Evolutionary conservation across 2,329 filamentous ascomycete species (phyloP), one percentile per base, ranked within the genome.

Genomic region (Ophiosphaerella narmari): DNA sequence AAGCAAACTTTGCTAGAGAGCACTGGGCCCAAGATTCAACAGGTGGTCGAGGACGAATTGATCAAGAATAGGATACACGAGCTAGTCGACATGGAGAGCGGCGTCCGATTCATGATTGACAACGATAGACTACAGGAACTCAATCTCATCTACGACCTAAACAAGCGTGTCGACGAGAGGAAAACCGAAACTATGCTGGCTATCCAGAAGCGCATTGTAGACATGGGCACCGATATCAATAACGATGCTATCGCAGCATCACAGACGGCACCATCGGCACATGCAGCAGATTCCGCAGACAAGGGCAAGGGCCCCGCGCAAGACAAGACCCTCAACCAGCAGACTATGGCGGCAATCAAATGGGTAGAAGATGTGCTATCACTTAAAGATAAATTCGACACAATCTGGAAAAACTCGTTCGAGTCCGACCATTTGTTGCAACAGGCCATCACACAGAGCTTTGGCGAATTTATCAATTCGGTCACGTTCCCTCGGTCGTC

Each of bases 341-440:
- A 92, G 67, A 97, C 94, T 0, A 83, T 85, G 0, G 89, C 91
- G 1, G 94, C 94, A 0, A 88, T 97, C 62, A 90, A 89, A 65
- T 99, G 94, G 94, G 93, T 97, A 2, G 90, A 96, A 62, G 91
- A 96, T 63, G 89, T 97, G 2, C 77, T 99, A 40, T 75, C 76
- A 14, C 78, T 99, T 24, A 97, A 97, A 73, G 86, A 89, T 61
- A 95, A 94, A 68, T 97, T 96, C 63, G 92, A 97, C 70, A 81
- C 75, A 11, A 83, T 99, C 52, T 91, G 88, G 84, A 77, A 77
- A 36, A 73, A 76, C 9, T 90, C 92, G 37, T 96, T 97, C 69
- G 72, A 81, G 18, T 80, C 83, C 37, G 92, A 97, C 65, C 81
- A 91, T 34, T 80, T 86, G 7, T 78, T 99, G 13, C 89, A 96